Conservation (phyloP, 176 grass and related monocot species). For the Puccinellia tenuiflora region DNA sequence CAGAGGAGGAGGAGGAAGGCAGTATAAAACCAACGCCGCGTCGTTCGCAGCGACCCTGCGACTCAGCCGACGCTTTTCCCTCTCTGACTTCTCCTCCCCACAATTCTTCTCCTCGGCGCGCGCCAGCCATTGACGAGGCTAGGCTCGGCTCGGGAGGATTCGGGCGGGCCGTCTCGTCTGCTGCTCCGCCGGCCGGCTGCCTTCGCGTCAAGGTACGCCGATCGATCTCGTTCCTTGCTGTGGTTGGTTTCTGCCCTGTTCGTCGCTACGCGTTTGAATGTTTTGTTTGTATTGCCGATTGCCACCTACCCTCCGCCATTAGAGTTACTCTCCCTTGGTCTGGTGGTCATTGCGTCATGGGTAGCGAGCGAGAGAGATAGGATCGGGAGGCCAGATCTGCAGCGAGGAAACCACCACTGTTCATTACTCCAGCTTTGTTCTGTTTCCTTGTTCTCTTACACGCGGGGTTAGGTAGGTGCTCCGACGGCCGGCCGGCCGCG, state of each 20-base stretch:
- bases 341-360: neutral
- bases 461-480: neutral
- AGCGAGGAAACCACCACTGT: neutral
- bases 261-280: neutral
- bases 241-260: neutral
- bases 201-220: slow-evolving; percentile 23
- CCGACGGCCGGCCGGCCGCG: neutral
- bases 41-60: slow-evolving; percentile 11
- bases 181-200: neutral
- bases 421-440: neutral
- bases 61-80: neutral
- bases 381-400: slow-evolving; percentile 35
- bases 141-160: neutral
- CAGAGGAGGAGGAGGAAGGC: neutral
- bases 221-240: neutral
- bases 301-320: neutral
- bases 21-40: slow-evolving; percentile 28
- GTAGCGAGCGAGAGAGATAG: neutral
- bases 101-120: neutral
- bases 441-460: neutral
- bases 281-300: neutral
- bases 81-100: neutral
- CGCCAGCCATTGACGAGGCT: slow-evolving; percentile 19
- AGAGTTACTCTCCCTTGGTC: neutral
- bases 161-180: neutral